These are phyloP conservation scores for Pseudocercospora musae DNA, from an alignment of 2,329 filamentous ascomycete species.

Conservation along the genomic window DNA sequence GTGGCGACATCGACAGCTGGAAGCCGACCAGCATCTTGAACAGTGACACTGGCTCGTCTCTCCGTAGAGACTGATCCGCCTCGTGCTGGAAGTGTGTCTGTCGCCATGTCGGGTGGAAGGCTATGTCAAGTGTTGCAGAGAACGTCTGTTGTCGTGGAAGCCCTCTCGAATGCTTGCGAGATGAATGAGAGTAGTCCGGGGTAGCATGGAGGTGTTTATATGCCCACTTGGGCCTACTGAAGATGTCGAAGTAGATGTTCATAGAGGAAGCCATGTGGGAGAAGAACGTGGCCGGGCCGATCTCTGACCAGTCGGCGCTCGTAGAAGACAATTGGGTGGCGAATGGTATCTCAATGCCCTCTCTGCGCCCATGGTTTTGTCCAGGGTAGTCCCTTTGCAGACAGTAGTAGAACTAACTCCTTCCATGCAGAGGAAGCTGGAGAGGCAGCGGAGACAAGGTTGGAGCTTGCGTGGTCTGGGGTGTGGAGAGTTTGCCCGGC, in stretches of 20 bases:
- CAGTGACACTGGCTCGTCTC: slow-evolving; percentile 13
- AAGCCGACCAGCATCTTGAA: slow-evolving; percentile 10
- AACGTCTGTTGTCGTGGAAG: neutral
- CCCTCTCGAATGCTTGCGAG: neutral
- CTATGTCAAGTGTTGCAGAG: slow-evolving; percentile 1
- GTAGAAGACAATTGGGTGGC: slow-evolving; percentile 1
- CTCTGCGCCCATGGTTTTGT: neutral
- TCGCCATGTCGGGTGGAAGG: neutral
- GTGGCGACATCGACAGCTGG: slow-evolving; percentile 14
- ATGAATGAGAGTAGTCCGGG: neutral
- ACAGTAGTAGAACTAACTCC: neutral
- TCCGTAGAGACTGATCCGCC: slow-evolving; percentile 1
- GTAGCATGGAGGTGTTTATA: neutral
- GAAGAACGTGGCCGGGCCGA: slow-evolving; percentile 1
- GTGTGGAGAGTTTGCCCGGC: neutral
- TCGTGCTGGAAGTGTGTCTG: neutral
- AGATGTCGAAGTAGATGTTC: neutral
- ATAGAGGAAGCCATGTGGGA: neutral
- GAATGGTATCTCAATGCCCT: neutral
- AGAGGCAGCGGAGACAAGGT: neutral
- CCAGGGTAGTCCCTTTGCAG: neutral
- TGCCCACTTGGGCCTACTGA: neutral
- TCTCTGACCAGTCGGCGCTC: slow-evolving; percentile 1
- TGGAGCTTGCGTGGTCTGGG: neutral
- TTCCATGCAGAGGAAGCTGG: slow-evolving; percentile 2